phyloP scores from a whole-genome alignment of 1,139 yeast species.

The Protomyces inundatus region DNA sequence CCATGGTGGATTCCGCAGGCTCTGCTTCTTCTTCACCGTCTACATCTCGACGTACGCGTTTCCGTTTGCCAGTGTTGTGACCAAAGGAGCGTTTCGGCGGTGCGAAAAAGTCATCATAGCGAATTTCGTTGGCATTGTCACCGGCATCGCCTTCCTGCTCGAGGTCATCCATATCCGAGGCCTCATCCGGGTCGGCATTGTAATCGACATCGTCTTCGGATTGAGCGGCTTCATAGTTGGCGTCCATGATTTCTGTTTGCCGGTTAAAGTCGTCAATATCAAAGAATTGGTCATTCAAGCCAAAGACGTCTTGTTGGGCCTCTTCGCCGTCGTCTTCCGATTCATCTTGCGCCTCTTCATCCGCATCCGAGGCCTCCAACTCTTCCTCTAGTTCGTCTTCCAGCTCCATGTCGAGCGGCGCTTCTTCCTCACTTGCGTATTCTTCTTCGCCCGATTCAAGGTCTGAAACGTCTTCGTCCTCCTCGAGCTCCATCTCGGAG shows the following conservation, averaged over 20 bases:
- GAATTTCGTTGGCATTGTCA: constrained; percentile 36
- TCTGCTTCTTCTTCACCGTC: constrained; percentile 43
- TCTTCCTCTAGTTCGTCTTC: constrained; percentile 30
- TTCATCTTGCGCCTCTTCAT: neutral
- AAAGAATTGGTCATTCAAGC: constrained; percentile 79
- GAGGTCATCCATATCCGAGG: constrained; percentile 31
- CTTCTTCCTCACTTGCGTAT: constrained; percentile 1
- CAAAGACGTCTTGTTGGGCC: constrained; percentile 49
- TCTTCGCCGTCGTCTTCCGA: constrained; percentile 26
- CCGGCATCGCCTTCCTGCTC: constrained; percentile 30
- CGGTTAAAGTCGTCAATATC: constrained; percentile 79
- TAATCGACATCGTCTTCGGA: constrained; percentile 26
- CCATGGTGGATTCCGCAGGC: constrained; percentile 49
- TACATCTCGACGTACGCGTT: constrained; percentile 30
- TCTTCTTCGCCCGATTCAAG: constrained; percentile 32
- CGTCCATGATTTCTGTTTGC: constrained; percentile 54
- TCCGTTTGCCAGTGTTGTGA: constrained; percentile 25
- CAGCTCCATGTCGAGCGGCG: constrained; percentile 9
- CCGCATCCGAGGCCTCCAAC: constrained; percentile 21
- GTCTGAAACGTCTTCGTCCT: constrained; percentile 35
- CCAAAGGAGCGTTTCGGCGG: constrained; percentile 36
- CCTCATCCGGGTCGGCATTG: constrained; percentile 27
- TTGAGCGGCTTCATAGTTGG: constrained; percentile 20
- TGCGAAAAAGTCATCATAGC: constrained; percentile 43
- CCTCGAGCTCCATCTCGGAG: constrained; percentile 33